Base-by-base conservation (phyloP, 345 rosid genomes). In the Syzygium aromaticum region DNA sequence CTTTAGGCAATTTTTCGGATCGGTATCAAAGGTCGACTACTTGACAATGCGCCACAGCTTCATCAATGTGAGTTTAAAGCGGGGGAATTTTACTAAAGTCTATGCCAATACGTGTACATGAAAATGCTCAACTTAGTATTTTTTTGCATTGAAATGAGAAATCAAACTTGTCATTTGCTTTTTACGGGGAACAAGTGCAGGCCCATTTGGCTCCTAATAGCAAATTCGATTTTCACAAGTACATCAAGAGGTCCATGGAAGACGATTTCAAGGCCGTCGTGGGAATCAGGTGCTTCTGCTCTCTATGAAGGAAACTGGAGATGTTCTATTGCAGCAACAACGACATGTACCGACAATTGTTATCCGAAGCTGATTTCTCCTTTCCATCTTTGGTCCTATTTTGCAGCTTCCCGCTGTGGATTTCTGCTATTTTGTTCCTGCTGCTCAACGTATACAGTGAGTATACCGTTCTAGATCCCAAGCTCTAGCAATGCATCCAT, bases 241-340 rank as follows among this genome's bases (percentile, higher is more conserved):
- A 93, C 93, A 91, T 92, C 77, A 92, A 93, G 88, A 92, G 94
- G 88, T 92, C 94, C 82, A 91, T 92, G 93, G 96, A 94, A 88
- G 96, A 94, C 84, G 94, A 93, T 84, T 94, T 94, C 85, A 94
- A 93, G 88, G 94, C 90, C 88, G 95, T 93, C 15, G 96, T 93
- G 14, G 94, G 96, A 64, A 91, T 93, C 51, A 94, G 95, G 94
- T 92, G 33, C 46, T 67, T 3, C 78, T 67, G 19, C 46, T 33
- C 78, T 33, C 46, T 11, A 1, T 17, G 46, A 9, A 67, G 46
- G 19, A 67, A 33, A 67, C 40, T 67, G 78, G 78, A 67, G 33
- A 15, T 17, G 3, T 67, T 67, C 46, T 33, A 67, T 33, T 8
- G 46, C 78, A 67, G 46, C 46, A 17, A 46, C 46, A 33, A 19